Evolutionary conservation across 768 basidiomycete species (phyloP).

Genomic region (Leccinum fibrillosum): DNA sequence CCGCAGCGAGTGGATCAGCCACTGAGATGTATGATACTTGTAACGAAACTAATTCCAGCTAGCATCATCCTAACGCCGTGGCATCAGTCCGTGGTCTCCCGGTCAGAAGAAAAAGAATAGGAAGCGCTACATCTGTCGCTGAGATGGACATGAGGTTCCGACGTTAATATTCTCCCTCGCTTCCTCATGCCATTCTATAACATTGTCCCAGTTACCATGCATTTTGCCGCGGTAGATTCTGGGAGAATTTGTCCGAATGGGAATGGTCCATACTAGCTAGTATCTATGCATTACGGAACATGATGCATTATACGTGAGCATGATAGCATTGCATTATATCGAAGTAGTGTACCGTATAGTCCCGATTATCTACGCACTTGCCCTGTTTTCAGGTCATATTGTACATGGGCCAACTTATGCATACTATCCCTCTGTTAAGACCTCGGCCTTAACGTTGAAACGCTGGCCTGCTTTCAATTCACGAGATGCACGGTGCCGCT

Average conservation of each 20-base stretch:
- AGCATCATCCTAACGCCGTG: constrained; percentile 4
- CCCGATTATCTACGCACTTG: background rate
- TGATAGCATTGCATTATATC: no score
- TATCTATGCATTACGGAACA: background rate
- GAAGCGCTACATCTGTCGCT: background rate
- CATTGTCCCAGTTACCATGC: background rate
- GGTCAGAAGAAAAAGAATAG: background rate
- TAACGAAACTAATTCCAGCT: constrained; percentile 1
- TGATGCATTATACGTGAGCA: background rate
- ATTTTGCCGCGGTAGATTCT: background rate
- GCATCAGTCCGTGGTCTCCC: background rate
- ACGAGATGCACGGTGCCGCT: background rate
- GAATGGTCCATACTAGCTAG: background rate
- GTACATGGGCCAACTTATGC: background rate
- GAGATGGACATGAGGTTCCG: background rate
- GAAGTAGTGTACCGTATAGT: background rate
- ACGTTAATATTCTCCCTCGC: background rate
- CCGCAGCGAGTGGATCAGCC: constrained; percentile 7
- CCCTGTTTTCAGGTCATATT: background rate
- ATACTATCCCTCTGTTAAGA: background rate
- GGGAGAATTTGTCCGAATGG: background rate
- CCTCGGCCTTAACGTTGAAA: background rate
- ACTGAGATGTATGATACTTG: background rate
- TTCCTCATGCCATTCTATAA: background rate
- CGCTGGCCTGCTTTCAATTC: background rate